Evolutionary conservation across 2,329 filamentous ascomycete genomes (phyloP), one percentile per base, ranked within the genome.

Genomic region (Trichoderma harzianum): DNA sequence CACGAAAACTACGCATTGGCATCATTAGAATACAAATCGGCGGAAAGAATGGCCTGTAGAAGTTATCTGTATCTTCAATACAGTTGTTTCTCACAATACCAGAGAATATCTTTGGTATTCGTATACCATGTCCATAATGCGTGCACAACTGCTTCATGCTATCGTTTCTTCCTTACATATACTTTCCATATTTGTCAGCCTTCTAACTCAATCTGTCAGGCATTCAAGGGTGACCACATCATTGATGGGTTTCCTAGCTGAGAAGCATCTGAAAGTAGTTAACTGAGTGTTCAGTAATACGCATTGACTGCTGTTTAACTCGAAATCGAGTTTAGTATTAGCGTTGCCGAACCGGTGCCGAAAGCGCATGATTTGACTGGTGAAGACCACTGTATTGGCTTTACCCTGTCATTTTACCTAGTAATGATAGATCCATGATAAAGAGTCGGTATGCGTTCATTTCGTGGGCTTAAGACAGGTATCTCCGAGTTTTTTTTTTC

Each of bases 91-190:
- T 1, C 0, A 7, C 26, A 39, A 7, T 11, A 10, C 4, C 3
- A 18, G 12, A 3, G 6, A 21, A 2, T 12, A 5, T n/a, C 2
- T 24, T 4, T 18, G 2, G 21, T 21, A 18, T 18, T 36, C 8
- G 30, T 14, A 24, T 11, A 39, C n/a, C 0, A 36, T 16, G 14
- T 18, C 14, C 11, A 0, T 7, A 21, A 53, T n/a, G 16, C 1
- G 18, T 43, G 1, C 18, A 43, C 1, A 18, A 3, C 1, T 39
- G 1, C 10, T 5, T 14, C 14, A 1, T 53, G 1, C 2, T 24
- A 7, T 53, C 3, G 11, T 24, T 53, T 53, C 10, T 24, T 24
- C 7, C 5, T 51, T 24, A 24, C 1, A 6, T 2, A 10, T 12
- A 51, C 10, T 21, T 51, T 6, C 5, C 0, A 21, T 0, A 11